These are phyloP conservation scores for Whalleya microplaca DNA, from an alignment of 2,329 filamentous ascomycete genomes.

Conservation along the genomic window DNA sequence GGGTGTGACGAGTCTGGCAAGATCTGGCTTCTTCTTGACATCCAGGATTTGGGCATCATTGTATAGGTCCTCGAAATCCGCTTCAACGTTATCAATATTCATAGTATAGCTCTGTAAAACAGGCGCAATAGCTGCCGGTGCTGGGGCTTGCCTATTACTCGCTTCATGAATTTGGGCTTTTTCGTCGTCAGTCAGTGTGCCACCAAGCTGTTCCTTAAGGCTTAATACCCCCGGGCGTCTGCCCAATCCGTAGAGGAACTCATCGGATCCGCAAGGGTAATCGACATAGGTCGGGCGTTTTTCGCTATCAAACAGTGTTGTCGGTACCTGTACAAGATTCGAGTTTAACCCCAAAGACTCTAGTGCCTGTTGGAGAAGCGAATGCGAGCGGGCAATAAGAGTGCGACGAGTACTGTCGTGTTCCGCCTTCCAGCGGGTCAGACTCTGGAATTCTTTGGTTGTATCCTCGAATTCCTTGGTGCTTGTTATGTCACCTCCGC, in stretches of 20 bases:
- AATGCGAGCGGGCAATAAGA: slow-evolving; percentile 1
- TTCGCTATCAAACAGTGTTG: slow-evolving; percentile 1
- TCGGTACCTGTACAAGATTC: neutral
- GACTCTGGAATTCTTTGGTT: slow-evolving; percentile 1
- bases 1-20: slow-evolving; percentile 7
- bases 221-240: slow-evolving; percentile 12
- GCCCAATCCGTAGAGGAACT: slow-evolving; percentile 10
- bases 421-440: neutral
- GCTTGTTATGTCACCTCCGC: neutral
- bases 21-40: neutral
- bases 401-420: neutral
- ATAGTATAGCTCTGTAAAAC: slow-evolving; percentile 2
- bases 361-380: slow-evolving; percentile 3
- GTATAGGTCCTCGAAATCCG: slow-evolving; percentile 9
- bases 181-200: slow-evolving; percentile 3
- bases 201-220: slow-evolving; percentile 14
- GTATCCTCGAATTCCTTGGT: neutral
- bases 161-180: neutral
- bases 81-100: slow-evolving; percentile 3
- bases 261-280: neutral
- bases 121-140: neutral
- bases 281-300: slow-evolving; percentile 18
- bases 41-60: neutral
- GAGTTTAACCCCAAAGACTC: slow-evolving; percentile 3
- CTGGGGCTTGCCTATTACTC: neutral